Base-by-base conservation (phyloP, 139 green algal genomes). In the Spirogloea muscicola region DNA sequence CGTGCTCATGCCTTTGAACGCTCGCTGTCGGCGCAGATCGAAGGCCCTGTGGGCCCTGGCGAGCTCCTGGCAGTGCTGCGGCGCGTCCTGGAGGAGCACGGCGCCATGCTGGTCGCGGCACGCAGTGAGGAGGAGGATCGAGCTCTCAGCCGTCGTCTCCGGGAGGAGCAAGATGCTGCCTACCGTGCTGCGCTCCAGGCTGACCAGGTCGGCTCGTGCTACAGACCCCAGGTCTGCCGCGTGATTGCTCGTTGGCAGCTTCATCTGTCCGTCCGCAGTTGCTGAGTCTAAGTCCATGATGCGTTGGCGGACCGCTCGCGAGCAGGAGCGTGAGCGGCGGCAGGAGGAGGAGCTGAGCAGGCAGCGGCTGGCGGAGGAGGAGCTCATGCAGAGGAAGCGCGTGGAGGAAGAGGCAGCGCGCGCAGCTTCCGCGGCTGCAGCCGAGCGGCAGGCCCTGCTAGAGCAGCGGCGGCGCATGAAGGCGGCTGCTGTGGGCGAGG, bases 131-230 rank as follows among this genome's bases (percentile, higher is more conserved):
- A 62, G 49, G 76, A 85, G 60, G 74, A 84, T 34, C 33, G 73
- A 9, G 40, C 27, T 31, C 59, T 76, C 74, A 84, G 13, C 37
- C 73, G 76, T 9, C 73, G 60, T 13, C 49, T 83, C 3, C 36
- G 76, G 0, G 75, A 85, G 76, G 76, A 83, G 62, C 76, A 83
- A 76, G 76, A 83, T 38, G 76, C 76, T 5, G 74, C 58, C 2
- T 83, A 85, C 75, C 73, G 70, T 2, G 76, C 76, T 1, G 84
- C 76, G 10, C 59, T 83, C 10, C 33, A 51, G 7, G 76, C 58
- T 34, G 76, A 83, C 34, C 76, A 80, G 42, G 68, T 71, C 49
- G 18, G 70, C 9, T 25, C 21, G 38, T 63, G n/a, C n/a, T n/a
- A n/a, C n/a, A n/a, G n/a, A n/a, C n/a, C n/a, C n/a, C n/a, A n/a